phyloP scores from a whole-genome alignment of 164 flowering plant genomes.

The Echeveria elegans region DNA sequence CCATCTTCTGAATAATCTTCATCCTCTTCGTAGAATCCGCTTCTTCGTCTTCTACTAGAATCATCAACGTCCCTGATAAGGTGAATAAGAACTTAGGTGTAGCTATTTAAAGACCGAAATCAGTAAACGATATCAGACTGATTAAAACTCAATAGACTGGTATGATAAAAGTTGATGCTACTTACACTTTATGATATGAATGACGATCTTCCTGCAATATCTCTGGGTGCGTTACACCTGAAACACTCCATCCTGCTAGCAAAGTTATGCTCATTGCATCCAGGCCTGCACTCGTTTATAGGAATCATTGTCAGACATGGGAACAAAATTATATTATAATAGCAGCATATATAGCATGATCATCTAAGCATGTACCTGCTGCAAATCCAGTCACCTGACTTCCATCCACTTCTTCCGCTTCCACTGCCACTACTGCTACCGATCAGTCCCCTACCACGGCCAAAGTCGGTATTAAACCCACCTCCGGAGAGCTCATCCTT shows the following conservation, averaged over 20 bases:
- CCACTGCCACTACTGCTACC: slow-evolving; percentile 28
- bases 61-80: background rate
- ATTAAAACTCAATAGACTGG: background rate
- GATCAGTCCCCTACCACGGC: slow-evolving; percentile 19
- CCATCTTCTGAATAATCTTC: background rate
- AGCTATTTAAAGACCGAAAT: background rate
- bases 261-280: slow-evolving; percentile 96
- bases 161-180: background rate
- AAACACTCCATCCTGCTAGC: slow-evolving; percentile 98
- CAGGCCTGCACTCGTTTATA: slow-evolving; percentile 35
- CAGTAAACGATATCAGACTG: background rate
- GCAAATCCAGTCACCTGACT: slow-evolving; percentile 98
- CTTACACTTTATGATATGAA: slow-evolving; percentile 2
- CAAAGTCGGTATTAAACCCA: slow-evolving; percentile 26
- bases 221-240: slow-evolving; percentile 92
- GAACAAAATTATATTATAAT: background rate
- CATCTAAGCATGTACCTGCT: slow-evolving; percentile 34
- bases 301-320: background rate
- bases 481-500: slow-evolving; percentile 56
- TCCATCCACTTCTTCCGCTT: slow-evolving; percentile 48
- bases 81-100: background rate
- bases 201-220: slow-evolving; percentile 31
- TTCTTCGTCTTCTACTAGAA: background rate
- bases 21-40: background rate
- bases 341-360: background rate